Evolutionary conservation across 257 asterid species (phyloP).

Genomic region (Hygrophila difformis): DNA sequence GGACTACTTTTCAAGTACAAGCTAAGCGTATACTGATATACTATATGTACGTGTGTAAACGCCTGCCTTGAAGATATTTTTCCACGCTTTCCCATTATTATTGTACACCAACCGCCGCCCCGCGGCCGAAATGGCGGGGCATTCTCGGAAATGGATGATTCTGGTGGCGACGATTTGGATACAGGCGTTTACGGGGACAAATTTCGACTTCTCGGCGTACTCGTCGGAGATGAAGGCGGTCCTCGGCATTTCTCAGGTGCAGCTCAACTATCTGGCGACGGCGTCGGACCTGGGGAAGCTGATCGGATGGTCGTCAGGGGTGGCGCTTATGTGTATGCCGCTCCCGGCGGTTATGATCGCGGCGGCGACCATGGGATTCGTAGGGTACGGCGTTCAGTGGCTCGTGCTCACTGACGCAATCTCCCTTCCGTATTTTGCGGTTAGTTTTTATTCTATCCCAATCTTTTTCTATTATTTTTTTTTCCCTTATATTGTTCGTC

Average conservation of each 20-base stretch:
- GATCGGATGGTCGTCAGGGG: slow-evolving; percentile 86
- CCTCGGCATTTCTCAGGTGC: slow-evolving; percentile 71
- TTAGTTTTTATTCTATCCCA: too few species aligned
- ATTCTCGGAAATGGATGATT: slow-evolving; percentile 78
- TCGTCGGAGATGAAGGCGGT: slow-evolving; percentile 69
- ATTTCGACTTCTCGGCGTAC: slow-evolving; percentile 84
- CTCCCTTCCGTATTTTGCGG: slow-evolving; percentile 70
- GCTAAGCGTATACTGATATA: too few species aligned
- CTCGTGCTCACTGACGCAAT: slow-evolving; percentile 42
- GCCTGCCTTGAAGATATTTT: too few species aligned
- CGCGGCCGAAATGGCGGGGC: slow-evolving; percentile 29
- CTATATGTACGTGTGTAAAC: too few species aligned
- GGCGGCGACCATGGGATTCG: slow-evolving; percentile 72
- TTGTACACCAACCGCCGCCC: too few species aligned
- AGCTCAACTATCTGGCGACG: slow-evolving; percentile 76
- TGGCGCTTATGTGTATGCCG: slow-evolving; percentile 62
- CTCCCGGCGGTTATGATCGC: slow-evolving; percentile 63
- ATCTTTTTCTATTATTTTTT: not conserved
- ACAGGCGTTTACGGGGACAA: slow-evolving; percentile 89
- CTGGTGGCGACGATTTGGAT: slow-evolving; percentile 76
- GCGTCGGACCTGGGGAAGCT: slow-evolving; percentile 91
- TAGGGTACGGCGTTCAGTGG: slow-evolving; percentile 87
- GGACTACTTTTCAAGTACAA: too few species aligned
- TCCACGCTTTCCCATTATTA: too few species aligned
- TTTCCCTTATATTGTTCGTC: too few species aligned